A percentile compares a stretch with the other conserved stretches of the same genome.
These are phyloP conservation scores for Alternaria incomplexa DNA, from an alignment of 2,329 filamentous ascomycete genomes.

Conservation along the genomic window DNA sequence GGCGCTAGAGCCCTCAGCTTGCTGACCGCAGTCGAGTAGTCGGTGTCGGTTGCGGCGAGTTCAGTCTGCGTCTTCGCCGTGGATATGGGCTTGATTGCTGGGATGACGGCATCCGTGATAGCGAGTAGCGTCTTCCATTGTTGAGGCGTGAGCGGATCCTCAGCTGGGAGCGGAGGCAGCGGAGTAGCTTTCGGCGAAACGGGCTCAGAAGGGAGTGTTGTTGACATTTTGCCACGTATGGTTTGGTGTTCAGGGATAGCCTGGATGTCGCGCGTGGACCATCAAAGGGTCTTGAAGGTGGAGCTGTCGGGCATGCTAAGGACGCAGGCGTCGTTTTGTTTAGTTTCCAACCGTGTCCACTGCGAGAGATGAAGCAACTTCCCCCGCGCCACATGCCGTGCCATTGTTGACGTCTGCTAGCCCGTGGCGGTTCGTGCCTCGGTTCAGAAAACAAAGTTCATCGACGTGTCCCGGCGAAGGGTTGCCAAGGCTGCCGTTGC, in stretches of 20 bases:
- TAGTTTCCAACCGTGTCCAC: not conserved
- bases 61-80: conserved; percentile 48
- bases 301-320: not conserved
- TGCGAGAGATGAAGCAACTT: not conserved
- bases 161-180: conserved; percentile 54
- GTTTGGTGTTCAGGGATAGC: conserved; percentile 6
- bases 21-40: conserved; percentile 57
- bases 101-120: conserved; percentile 64
- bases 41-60: conserved; percentile 57
- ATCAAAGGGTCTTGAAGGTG: conserved; percentile 8
- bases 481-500: not conserved
- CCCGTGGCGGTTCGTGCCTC: conserved; percentile 6
- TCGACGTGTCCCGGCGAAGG: not conserved
- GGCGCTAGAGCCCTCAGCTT: conserved; percentile 37
- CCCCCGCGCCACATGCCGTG: conserved; percentile 1
- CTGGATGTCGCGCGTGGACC: conserved; percentile 1
- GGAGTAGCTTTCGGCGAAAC: conserved; percentile 49
- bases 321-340: conserved; percentile 4
- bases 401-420: conserved; percentile 1
- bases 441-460: conserved; percentile 3
- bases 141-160: conserved; percentile 57
- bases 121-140: conserved; percentile 67
- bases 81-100: conserved; percentile 59
- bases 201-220: conserved; percentile 23
- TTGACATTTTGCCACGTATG: conserved; percentile 29